Conservation (phyloP, 1,284 basidiomycete genomes). For the Ceratobasidium sp. region DNA sequence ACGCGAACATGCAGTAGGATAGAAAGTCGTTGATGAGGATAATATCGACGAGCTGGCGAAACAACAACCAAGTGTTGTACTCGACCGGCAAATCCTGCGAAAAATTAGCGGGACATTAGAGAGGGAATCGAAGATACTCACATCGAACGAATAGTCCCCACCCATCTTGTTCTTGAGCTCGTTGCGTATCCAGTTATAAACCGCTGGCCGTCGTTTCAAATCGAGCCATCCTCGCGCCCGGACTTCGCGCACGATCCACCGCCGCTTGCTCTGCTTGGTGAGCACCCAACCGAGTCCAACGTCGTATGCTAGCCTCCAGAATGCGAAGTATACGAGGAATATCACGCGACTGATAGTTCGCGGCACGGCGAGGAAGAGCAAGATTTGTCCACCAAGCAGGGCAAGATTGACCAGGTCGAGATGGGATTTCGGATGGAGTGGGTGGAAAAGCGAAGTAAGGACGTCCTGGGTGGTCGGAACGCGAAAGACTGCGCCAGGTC, state of each 20-base stretch:
- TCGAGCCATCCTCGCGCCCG: slow-evolving; percentile 91
- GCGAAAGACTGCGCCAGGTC: slow-evolving; percentile 77
- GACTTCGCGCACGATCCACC: slow-evolving; percentile 90
- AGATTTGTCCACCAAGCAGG: slow-evolving; percentile 82
- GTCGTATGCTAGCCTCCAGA: slow-evolving; percentile 95
- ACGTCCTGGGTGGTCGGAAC: slow-evolving; percentile 98
- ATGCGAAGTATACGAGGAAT: slow-evolving; percentile 89
- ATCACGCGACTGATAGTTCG: slow-evolving; percentile 70
- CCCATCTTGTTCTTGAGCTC: slow-evolving; percentile 96
- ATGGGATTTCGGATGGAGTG: slow-evolving; percentile 89
- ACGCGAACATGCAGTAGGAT: slow-evolving; percentile 96
- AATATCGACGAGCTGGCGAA: slow-evolving; percentile 92
- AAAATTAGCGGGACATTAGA: background rate
- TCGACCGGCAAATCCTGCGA: slow-evolving; percentile 80
- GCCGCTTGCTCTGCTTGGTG: slow-evolving; percentile 92
- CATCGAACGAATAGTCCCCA: slow-evolving; percentile 91
- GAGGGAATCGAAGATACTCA: slow-evolving; percentile 59
- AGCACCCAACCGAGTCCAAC: slow-evolving; percentile 94
- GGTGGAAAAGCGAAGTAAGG: slow-evolving; percentile 90
- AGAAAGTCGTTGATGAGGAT: slow-evolving; percentile 97
- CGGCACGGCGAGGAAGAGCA: slow-evolving; percentile 79
- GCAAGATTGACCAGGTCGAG: slow-evolving; percentile 89
- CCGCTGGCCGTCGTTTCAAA: slow-evolving; percentile 69
- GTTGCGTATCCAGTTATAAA: slow-evolving; percentile 85
- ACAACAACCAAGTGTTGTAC: slow-evolving; percentile 93